Conservation (phyloP, 2,329 filamentous ascomycete genomes). For the Aspergillus luchuensis region DNA sequence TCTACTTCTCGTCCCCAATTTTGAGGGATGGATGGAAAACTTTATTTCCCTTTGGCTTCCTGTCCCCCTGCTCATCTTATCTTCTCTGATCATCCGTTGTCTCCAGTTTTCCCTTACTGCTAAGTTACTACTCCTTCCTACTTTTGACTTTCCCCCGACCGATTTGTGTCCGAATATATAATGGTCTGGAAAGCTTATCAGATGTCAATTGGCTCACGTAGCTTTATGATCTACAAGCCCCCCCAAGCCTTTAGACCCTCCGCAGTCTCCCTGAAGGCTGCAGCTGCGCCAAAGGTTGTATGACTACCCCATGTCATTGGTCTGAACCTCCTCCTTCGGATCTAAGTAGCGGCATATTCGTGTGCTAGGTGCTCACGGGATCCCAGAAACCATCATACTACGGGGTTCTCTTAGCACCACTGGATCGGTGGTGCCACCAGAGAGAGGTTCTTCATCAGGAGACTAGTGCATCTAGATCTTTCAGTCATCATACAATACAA, state of each 20-base stretch:
- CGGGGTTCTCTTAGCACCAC: not conserved
- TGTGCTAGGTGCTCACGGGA: not conserved
- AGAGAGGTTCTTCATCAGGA: not conserved
- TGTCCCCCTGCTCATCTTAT: not conserved
- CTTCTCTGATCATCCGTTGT: not conserved
- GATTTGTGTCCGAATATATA: not conserved
- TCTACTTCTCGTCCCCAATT: not conserved
- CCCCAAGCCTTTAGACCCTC: not conserved
- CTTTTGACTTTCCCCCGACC: not conserved
- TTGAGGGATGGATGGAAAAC: not conserved
- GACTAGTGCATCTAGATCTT: not conserved
- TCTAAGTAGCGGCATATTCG: not conserved
- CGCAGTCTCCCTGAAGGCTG: not conserved
- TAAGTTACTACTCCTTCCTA: not conserved
- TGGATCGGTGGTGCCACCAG: not conserved
- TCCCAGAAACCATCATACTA: not conserved
- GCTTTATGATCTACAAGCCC: conserved; percentile 3
- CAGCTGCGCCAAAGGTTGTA: not conserved
- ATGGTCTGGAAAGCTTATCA: not conserved
- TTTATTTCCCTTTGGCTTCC: not conserved
- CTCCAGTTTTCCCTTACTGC: not conserved
- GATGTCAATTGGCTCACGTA: conserved; percentile 10
- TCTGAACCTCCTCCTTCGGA: not conserved
- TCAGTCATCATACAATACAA: not conserved
- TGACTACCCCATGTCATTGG: not conserved